Evolutionary conservation across 139 green algal species (phyloP).

Genomic region (Marvania coccoides): DNA sequence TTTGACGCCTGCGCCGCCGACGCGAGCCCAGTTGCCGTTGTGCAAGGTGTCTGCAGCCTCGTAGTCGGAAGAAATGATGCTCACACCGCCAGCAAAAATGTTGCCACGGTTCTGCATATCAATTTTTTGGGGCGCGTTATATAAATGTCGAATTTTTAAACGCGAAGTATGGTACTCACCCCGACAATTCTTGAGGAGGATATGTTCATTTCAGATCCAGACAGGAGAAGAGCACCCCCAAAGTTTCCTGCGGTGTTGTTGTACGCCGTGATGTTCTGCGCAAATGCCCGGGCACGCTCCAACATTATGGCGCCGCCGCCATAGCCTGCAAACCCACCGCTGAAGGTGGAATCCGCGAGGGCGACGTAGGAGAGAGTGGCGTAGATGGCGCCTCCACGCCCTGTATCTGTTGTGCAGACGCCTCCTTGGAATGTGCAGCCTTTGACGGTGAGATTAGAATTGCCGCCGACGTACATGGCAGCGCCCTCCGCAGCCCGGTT

Average conservation of each 20-base stretch:
- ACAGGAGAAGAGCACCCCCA: not conserved
- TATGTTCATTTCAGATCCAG: not conserved
- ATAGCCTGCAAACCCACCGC: not conserved
- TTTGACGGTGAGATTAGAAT: not conserved
- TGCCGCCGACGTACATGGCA: not conserved
- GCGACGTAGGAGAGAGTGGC: not conserved
- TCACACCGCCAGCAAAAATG: conserved; percentile 14
- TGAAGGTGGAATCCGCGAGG: not conserved
- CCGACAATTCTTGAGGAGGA: not conserved
- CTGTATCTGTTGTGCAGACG: not conserved
- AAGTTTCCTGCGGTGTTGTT: conserved; percentile 1
- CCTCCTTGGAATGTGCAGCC: not conserved
- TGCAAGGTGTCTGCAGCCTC: not conserved
- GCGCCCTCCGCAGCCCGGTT: not conserved
- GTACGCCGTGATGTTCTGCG: not conserved
- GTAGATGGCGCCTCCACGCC: not conserved
- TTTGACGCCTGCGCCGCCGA: conserved; percentile 11
- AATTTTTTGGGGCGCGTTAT: not conserved
- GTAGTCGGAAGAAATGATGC: conserved; percentile 9
- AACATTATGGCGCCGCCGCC: conserved; percentile 3
- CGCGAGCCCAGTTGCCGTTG: not conserved
- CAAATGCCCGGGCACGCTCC: not conserved
- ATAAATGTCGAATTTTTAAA: not conserved
- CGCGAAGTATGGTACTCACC: not conserved
- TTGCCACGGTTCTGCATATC: conserved; percentile 9